Percentiles rank a stretch among this genome's conserved stretches.
phyloP scores from a whole-genome alignment of 2,329 filamentous ascomycete species.

The Calonectria ilicicola region DNA sequence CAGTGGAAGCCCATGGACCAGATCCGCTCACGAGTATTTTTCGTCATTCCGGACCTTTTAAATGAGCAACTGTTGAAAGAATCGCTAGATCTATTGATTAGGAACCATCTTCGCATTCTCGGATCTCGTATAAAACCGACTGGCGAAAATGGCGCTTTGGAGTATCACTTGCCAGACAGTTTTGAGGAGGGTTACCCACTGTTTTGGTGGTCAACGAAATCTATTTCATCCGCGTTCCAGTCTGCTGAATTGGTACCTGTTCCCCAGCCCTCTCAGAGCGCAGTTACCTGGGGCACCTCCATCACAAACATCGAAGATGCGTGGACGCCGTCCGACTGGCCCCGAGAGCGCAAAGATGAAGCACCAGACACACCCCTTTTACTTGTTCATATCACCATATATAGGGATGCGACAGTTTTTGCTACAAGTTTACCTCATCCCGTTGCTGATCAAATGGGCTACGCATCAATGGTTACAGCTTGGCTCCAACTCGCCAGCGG shows the following conservation, averaged over 20 bases:
- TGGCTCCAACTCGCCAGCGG: conserved; percentile 2
- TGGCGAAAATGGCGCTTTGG: neutral
- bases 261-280: neutral
- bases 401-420: neutral
- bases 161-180: conserved; percentile 13
- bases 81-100: conserved; percentile 1
- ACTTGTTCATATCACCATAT: conserved; percentile 11
- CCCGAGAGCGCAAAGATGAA: conserved; percentile 20
- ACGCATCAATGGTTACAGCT: conserved; percentile 17
- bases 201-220: conserved; percentile 16
- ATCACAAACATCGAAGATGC: conserved; percentile 5
- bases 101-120: conserved; percentile 12
- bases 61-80: neutral
- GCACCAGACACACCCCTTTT: conserved; percentile 4
- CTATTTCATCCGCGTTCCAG: neutral
- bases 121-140: neutral
- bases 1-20: conserved; percentile 3
- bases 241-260: neutral
- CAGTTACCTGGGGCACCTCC: neutral
- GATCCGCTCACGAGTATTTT: conserved; percentile 21
- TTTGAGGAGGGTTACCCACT: conserved; percentile 9
- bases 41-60: conserved; percentile 1
- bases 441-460: conserved; percentile 17
- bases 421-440: conserved; percentile 1
- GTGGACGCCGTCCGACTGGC: conserved; percentile 3